Percentiles rank a stretch among this genome's conserved stretches.
These are phyloP conservation scores for Neofusicoccum sp. DNA, from an alignment of 2,329 filamentous ascomycete species.

Conservation along the genomic window DNA sequence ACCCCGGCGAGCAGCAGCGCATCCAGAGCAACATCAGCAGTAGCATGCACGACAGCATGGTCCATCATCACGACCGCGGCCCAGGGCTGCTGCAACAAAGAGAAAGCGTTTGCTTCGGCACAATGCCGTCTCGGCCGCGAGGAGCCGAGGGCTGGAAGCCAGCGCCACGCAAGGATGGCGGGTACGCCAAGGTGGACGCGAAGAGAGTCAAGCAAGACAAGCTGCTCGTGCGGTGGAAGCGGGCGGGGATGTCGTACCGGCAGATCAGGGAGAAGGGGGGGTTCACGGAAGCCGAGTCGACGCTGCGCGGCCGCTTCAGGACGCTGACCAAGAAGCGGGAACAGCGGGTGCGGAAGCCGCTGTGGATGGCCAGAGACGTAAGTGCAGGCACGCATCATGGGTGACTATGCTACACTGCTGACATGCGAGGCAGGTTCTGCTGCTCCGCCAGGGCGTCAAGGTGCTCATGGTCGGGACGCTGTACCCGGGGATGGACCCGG, in stretches of 20 bases:
- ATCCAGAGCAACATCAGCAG: neutral
- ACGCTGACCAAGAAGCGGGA: slow-evolving; percentile 66
- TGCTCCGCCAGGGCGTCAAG: slow-evolving; percentile 15
- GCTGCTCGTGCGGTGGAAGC: slow-evolving; percentile 56
- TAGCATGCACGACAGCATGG: neutral
- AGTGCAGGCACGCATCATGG: slow-evolving; percentile 39
- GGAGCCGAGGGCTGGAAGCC: neutral
- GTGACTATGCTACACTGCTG: neutral
- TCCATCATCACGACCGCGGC: neutral
- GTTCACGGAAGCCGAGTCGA: slow-evolving; percentile 70
- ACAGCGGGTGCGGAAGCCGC: slow-evolving; percentile 65
- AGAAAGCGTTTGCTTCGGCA: neutral
- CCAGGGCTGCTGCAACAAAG: neutral
- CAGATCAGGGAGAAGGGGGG: slow-evolving; percentile 61
- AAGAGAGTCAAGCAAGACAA: slow-evolving; percentile 27
- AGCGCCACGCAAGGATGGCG: neutral
- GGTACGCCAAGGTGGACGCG: neutral
- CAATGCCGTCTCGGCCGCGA: neutral
- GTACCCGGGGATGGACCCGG: slow-evolving; percentile 1
- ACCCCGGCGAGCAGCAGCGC: neutral
- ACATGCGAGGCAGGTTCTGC: neutral
- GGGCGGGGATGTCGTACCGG: slow-evolving; percentile 63
- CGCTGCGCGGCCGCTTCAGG: slow-evolving; percentile 68
- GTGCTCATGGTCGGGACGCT: slow-evolving; percentile 3
- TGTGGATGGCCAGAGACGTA: slow-evolving; percentile 67